phyloP scores from a whole-genome alignment of 2,329 filamentous ascomycete species.

The Colletotrichum musicola region DNA sequence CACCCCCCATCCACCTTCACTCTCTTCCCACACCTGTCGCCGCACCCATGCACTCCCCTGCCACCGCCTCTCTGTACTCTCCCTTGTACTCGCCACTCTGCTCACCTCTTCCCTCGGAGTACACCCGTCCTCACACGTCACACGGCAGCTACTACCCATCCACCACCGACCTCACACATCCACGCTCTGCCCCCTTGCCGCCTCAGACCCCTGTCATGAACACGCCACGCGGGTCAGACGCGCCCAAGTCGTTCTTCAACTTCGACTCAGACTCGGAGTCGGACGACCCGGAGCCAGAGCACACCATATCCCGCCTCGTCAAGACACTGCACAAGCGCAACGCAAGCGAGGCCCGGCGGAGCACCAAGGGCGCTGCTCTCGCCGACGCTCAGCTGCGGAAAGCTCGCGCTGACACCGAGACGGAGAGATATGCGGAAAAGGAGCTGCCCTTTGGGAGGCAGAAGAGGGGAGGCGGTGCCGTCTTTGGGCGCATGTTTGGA shows the following conservation, averaged over 20 bases:
- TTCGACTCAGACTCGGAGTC: slow-evolving; percentile 40
- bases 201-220: slow-evolving; percentile 10
- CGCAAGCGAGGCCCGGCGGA: slow-evolving; percentile 33
- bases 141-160: slow-evolving; percentile 23
- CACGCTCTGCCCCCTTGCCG: slow-evolving; percentile 37
- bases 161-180: slow-evolving; percentile 33
- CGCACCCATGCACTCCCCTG: slow-evolving; percentile 21
- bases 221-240: not conserved
- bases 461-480: slow-evolving; percentile 35
- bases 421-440: slow-evolving; percentile 32
- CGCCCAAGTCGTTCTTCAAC: slow-evolving; percentile 39
- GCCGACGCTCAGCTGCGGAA: slow-evolving; percentile 36
- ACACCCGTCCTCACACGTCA: slow-evolving; percentile 34
- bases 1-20: slow-evolving; percentile 38
- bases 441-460: slow-evolving; percentile 17
- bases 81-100: slow-evolving; percentile 32
- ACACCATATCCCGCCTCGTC: slow-evolving; percentile 35
- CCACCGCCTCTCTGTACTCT: slow-evolving; percentile 35
- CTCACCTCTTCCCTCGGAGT: slow-evolving; percentile 25
- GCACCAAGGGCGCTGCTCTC: slow-evolving; percentile 27
- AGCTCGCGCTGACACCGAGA: slow-evolving; percentile 33
- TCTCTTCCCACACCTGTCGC: slow-evolving; percentile 27
- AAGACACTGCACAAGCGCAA: slow-evolving; percentile 38
- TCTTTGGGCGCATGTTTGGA: slow-evolving; percentile 41
- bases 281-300: slow-evolving; percentile 33